Evolutionary conservation across 2,329 filamentous ascomycete genomes (phyloP).

Genomic region (Lasiodiplodia theobromae): DNA sequence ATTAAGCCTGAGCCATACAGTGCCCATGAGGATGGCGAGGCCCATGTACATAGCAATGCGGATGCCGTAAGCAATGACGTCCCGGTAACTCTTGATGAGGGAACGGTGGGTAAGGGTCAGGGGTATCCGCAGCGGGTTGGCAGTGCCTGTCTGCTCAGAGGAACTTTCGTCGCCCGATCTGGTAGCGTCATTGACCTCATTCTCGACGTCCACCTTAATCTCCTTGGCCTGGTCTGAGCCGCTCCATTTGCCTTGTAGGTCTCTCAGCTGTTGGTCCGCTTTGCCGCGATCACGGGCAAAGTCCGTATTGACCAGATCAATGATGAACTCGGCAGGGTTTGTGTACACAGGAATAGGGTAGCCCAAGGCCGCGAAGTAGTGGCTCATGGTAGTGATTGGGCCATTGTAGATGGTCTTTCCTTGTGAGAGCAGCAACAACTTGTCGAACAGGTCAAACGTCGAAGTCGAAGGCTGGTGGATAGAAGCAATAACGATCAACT

Average conservation of each 20-base stretch:
- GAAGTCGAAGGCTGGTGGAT: conserved; percentile 86
- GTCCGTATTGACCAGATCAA: conserved; percentile 81
- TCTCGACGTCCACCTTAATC: conserved; percentile 39
- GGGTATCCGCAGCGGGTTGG: conserved; percentile 60
- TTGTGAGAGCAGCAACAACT: conserved; percentile 74
- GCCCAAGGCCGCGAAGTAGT: conserved; percentile 70
- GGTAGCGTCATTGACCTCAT: conserved; percentile 35
- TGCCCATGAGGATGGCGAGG: conserved; percentile 86
- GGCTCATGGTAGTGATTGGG: conserved; percentile 61
- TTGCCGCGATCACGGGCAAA: conserved; percentile 56
- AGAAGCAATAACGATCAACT: conserved; percentile 80
- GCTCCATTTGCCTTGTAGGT: conserved; percentile 65
- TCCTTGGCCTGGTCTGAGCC: conserved; percentile 52
- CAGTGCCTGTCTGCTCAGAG: conserved; percentile 36
- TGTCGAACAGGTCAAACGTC: conserved; percentile 82
- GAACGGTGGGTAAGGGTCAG: conserved; percentile 76
- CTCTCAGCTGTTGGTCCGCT: conserved; percentile 57
- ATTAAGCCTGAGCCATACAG: conserved; percentile 78
- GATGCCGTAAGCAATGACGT: conserved; percentile 84
- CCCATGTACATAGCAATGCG: conserved; percentile 82
- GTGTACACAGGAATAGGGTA: conserved; percentile 71
- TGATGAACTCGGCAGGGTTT: conserved; percentile 81
- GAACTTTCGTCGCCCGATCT: neutral
- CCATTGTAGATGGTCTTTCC: conserved; percentile 80
- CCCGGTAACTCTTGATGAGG: conserved; percentile 84